Evolutionary conservation across 2,329 filamentous ascomycete genomes (phyloP).

Genomic region (Cladosporium velox): DNA sequence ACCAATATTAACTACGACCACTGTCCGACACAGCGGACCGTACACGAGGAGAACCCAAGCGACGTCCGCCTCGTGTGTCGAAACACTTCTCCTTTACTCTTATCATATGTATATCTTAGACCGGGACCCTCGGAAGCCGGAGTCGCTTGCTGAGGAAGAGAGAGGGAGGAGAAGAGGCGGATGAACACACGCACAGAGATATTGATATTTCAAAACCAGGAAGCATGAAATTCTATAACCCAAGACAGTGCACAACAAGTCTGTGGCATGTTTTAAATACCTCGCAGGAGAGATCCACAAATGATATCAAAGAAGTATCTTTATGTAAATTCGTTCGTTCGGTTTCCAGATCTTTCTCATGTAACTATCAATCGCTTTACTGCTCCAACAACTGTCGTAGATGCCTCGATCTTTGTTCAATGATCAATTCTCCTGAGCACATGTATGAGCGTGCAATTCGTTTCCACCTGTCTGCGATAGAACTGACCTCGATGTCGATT

Average conservation of each 20-base stretch:
- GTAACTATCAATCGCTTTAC: no score
- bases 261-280: background rate
- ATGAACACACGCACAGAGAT: background rate
- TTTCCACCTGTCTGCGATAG: no score
- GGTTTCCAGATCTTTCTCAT: background rate
- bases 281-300: background rate
- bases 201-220: background rate
- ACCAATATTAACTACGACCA: background rate
- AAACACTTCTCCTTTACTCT: background rate
- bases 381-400: no score
- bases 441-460: no score
- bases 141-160: background rate
- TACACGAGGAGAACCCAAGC: background rate
- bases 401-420: no score
- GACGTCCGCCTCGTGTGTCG: background rate
- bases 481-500: no score
- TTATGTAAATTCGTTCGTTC: background rate
- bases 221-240: background rate
- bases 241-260: background rate
- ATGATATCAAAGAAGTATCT: background rate
- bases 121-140: background rate
- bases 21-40: background rate
- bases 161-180: background rate
- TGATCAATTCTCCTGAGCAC: no score
- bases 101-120: conserved; percentile 8